Evolutionary conservation across 495 filamentous ascomycete genomes (phyloP).

Genomic region (Acidiella bohemica): DNA sequence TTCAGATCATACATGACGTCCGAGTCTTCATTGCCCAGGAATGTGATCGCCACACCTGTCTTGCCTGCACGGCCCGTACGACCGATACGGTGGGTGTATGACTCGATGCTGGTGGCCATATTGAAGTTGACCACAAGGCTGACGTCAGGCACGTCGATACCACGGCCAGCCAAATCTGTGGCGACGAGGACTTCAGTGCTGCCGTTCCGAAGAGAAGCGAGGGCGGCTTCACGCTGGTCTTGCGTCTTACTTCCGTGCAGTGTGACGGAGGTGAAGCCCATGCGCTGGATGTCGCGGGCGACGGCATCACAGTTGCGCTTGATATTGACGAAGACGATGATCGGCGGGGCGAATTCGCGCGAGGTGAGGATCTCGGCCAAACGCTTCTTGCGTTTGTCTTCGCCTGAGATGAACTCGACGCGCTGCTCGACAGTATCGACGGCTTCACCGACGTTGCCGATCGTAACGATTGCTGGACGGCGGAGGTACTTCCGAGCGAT

Average conservation of each 20-base stretch:
- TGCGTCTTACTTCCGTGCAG: conserved; percentile 93
- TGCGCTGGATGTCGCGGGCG: conserved; percentile 85
- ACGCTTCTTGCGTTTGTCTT: conserved; percentile 96
- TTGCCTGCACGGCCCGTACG: conserved; percentile 96
- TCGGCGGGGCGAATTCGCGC: conserved; percentile 75
- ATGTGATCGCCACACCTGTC: conserved; percentile 92
- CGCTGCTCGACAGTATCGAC: conserved; percentile 97
- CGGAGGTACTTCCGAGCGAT: conserved; percentile 94
- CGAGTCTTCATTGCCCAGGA: conserved; percentile 81
- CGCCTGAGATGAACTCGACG: conserved; percentile 79
- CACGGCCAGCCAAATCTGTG: conserved; percentile 88
- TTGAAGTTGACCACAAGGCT: conserved; percentile 96
- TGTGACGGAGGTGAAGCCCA: conserved; percentile 83
- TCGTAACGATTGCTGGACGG: conserved; percentile 85
- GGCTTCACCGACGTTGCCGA: conserved; percentile 90
- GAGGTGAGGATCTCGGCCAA: conserved; percentile 80
- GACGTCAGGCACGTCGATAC: conserved; percentile 96
- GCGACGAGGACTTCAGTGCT: conserved; percentile 82
- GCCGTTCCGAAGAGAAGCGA: conserved; percentile 72
- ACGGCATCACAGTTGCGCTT: conserved; percentile 97
- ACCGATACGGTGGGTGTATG: conserved; percentile 95
- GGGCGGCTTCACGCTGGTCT: conserved; percentile 89
- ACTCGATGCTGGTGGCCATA: conserved; percentile 89
- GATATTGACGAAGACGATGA: conserved; percentile 99
- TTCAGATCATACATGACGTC: conserved; percentile 94